Percentiles rank a stretch among this genome's conserved stretches.
These are phyloP conservation scores for Aspergillus spinulosporus DNA, from an alignment of 2,329 filamentous ascomycete species.

Conservation along the genomic window DNA sequence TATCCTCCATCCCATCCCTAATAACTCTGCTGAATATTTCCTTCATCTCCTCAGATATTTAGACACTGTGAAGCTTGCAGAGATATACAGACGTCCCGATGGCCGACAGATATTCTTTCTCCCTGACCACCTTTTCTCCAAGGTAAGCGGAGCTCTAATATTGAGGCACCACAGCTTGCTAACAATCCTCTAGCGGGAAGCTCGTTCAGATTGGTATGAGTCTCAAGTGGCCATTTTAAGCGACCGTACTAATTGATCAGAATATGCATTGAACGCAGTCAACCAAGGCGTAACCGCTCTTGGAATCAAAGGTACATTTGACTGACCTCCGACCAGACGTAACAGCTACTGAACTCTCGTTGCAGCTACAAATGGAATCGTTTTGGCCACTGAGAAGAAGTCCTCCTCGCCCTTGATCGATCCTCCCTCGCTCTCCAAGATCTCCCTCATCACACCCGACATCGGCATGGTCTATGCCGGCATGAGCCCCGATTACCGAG, in stretches of 20 bases:
- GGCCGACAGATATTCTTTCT: constrained; percentile 99
- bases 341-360: constrained; percentile 18
- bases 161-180: constrained; percentile 34
- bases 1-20: constrained; percentile 23
- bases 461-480: constrained; percentile 99
- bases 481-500: constrained; percentile 98
- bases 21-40: constrained; percentile 11
- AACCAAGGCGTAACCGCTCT: constrained; percentile 98
- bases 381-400: constrained; percentile 99
- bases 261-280: constrained; percentile 98
- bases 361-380: constrained; percentile 94
- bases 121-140: constrained; percentile 97
- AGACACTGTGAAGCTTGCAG: constrained; percentile 19
- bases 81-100: constrained; percentile 54
- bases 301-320: constrained; percentile 83
- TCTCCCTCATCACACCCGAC: constrained; percentile 96
- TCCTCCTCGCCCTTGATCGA: constrained; percentile 97
- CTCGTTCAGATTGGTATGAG: constrained; percentile 90
- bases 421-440: constrained; percentile 90
- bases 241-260: constrained; percentile 50
- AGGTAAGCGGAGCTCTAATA: constrained; percentile 60
- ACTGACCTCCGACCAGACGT: not conserved
- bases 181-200: constrained; percentile 73
- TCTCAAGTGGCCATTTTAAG: not conserved
- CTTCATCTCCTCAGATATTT: not conserved